Percentiles rank a stretch among this genome's conserved stretches.
These are phyloP conservation scores for Cafeteria roenbergensis DNA, from an alignment of 108 stramenopile genomes.

Conservation along the genomic window DNA sequence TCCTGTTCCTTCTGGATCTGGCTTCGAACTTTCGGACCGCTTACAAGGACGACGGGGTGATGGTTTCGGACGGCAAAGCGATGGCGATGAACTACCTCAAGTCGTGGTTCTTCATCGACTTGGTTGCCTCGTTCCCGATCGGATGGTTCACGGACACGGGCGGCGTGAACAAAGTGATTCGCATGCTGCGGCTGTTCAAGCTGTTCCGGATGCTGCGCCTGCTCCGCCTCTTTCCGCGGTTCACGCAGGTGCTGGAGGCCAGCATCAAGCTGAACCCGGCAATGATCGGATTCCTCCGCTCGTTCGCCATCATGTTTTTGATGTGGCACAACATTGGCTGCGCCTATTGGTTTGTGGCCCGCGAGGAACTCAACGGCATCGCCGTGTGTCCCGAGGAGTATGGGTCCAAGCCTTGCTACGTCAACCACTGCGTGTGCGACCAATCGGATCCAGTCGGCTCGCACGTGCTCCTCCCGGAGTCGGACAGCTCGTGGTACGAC, in stretches of 20 bases:
- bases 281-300: neutral
- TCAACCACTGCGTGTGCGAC: neutral
- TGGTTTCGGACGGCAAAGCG: neutral
- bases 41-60: neutral
- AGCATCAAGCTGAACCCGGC: conserved; percentile 1
- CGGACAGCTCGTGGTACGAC: neutral
- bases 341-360: neutral
- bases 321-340: conserved; percentile 1
- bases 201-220: conserved; percentile 1
- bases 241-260: neutral
- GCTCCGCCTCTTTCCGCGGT: neutral
- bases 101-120: conserved; percentile 1
- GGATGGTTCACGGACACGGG: neutral
- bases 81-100: neutral
- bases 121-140: neutral
- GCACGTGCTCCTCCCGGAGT: neutral
- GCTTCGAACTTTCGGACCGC: neutral
- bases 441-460: neutral
- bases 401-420: neutral
- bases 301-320: neutral
- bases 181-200: neutral
- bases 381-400: neutral
- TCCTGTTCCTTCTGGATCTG: neutral
- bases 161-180: neutral
- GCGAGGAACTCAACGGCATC: neutral